Evolutionary conservation across 23 red algal species (phyloP), one percentile per base, ranked within the genome.

Genomic region (Gracilaria domingensis): DNA sequence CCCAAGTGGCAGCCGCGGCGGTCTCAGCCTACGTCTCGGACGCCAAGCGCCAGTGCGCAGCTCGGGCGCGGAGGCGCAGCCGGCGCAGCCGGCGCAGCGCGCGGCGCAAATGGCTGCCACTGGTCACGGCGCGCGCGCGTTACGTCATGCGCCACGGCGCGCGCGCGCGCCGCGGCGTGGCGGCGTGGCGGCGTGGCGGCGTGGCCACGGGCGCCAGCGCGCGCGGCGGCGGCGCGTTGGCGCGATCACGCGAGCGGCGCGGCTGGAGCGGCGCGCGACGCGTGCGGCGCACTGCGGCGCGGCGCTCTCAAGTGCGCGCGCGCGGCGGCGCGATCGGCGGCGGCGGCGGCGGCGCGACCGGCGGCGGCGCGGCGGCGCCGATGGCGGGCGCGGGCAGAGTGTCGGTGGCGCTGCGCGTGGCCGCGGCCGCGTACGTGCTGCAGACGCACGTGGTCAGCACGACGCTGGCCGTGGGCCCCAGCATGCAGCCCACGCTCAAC

Each of bases 401-500:
- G 29, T 59, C 49, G 20, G 16, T 60, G 36, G 53, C 28, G 33
- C 54, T 82, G 79, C 87, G 88, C 80, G 71, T 84, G 9, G 82
- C 57, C 24, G 87, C 83, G 0, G 45, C 83, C 23, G 87, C 88
- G 66, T 95, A 95, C 70, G 73, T 95, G 26, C 5, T 95, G 40
- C 93, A 95, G 80, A 72, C 75, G 54, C 87, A 90, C 73, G 70
- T 87, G 14, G 25, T 55, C 61, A 91, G 88, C 75, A 70, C 85
- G n/a, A 91, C 93, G 44, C 54, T 95, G 74, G 87, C 74, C 42
- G 51, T 88, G 4, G 93, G 93, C 28, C 93, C 93, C n/a, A 88
- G 83, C 25, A 95, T 95, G 93, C 64, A 88, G 73, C 93, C 93
- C 42, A 95, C 93, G 18, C 79, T 95, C 35, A 82, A 84, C 67